These are phyloP conservation scores for Pseudogymnoascus sp. DNA, from an alignment of 2,329 filamentous ascomycete genomes.

Conservation along the genomic window DNA sequence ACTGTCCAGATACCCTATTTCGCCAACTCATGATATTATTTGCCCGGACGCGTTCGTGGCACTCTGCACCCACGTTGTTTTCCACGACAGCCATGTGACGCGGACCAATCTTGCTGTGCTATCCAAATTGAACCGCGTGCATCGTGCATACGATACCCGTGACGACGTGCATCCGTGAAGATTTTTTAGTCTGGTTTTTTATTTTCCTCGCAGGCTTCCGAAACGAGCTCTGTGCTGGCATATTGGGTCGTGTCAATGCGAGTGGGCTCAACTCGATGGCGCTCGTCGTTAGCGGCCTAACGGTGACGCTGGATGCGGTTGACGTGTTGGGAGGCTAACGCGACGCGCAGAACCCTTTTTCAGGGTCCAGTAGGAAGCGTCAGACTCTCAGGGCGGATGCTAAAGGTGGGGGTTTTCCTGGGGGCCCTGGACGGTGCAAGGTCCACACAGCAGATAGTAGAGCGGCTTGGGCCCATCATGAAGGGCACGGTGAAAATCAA, in stretches of 20 bases:
- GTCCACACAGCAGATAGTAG: background rate
- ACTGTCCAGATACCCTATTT: conserved; percentile 1
- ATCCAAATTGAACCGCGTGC: conserved; percentile 2
- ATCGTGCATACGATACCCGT: background rate
- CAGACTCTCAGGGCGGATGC: background rate
- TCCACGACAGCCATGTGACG: background rate
- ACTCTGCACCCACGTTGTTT: background rate
- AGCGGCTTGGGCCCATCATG: background rate
- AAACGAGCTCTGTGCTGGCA: conserved; percentile 3
- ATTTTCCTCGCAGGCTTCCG: background rate
- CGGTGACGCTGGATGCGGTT: background rate
- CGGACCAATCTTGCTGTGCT: background rate
- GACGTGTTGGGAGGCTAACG: background rate
- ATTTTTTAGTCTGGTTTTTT: background rate
- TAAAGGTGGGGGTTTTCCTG: background rate
- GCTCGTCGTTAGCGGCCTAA: background rate
- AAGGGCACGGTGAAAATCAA: background rate
- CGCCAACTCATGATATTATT: background rate
- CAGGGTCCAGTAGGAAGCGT: conserved; percentile 1
- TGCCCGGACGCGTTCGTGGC: background rate
- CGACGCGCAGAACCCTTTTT: conserved; percentile 5
- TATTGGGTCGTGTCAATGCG: background rate
- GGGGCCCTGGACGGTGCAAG: background rate
- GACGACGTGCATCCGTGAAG: background rate
- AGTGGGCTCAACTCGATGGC: background rate